phyloP scores from a whole-genome alignment of 495 filamentous ascomycete species.

The Tuber aestivum region DNA sequence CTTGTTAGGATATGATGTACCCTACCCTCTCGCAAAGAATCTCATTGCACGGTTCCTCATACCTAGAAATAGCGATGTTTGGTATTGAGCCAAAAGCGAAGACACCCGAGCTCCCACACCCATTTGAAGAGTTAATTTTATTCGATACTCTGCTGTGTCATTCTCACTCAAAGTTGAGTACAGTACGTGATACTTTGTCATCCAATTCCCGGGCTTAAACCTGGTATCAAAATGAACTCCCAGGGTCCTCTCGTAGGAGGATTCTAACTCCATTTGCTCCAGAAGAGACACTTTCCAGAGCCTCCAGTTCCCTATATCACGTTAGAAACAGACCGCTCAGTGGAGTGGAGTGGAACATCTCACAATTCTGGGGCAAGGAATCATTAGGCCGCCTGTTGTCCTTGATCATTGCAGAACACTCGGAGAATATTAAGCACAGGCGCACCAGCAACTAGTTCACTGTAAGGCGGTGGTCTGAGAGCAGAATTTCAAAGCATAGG shows the following conservation, averaged over 20 bases:
- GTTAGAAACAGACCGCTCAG: background rate
- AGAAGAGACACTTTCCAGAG: slow-evolving; percentile 17
- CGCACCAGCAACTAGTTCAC: background rate
- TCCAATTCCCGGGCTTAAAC: background rate
- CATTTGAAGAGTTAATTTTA: background rate
- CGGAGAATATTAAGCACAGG: background rate
- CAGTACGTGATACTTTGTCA: background rate
- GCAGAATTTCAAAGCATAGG: background rate
- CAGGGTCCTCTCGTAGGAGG: slow-evolving; percentile 16
- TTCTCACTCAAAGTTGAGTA: background rate
- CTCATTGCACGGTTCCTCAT: background rate
- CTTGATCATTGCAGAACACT: background rate
- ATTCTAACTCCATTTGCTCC: slow-evolving; percentile 17
- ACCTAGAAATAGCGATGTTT: slow-evolving; percentile 12
- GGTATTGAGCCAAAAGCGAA: slow-evolving; percentile 10
- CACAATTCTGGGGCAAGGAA: background rate
- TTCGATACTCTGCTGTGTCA: background rate
- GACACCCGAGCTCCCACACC: background rate
- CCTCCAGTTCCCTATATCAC: background rate
- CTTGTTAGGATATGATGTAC: slow-evolving; percentile 6
- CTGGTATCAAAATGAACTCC: background rate
- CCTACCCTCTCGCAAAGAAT: background rate
- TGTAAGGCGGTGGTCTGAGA: background rate
- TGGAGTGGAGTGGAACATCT: background rate
- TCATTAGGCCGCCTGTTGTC: too few relatives aligned